Base-by-base conservation (phyloP, 768 basidiomycete genomes). In the Guyanaporus albipodus region DNA sequence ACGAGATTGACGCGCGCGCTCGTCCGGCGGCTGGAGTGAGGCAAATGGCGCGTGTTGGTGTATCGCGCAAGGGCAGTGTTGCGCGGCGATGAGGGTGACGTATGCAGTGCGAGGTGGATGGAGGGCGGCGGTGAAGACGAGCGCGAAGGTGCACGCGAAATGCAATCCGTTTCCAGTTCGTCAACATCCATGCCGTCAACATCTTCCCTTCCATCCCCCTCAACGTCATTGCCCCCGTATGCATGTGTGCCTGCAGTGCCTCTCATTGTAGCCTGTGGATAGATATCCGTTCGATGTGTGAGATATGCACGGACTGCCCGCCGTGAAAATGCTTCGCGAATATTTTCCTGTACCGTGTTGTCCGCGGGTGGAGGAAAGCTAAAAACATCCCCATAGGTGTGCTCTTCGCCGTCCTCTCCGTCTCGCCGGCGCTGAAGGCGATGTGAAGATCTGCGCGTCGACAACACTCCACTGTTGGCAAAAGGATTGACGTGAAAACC, bases 341-440 rank as follows among this genome's bases (percentile, higher is more conserved):
- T 75, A 49, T 81, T 77, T 57, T 73, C 71, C 61, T 83, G 82
- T 15, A 79, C 71, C 19, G 68, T 64, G 23, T 63, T 71, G 53
- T 83, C 78, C 17, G 81, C 81, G 17, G 80, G 64, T 2, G 75
- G 72, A 1, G 80, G 78, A 22, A 80, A 75, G 19, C 78, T 69
- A n/a, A 80, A 70, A 48, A 79, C 67, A 38, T 77, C 75, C 8
- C 75, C 75, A n/a, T 69, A 68, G 44, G 23, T 40, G 15, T 53
- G 32, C n/a, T 72, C 64, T 24, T 63, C 72, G 4, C 58, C 60
- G 5, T 66, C 71, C 40, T 59, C 38, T 55, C 66, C 44, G 41
- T 58, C 45, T 27, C 54, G 45, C 34, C 55, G 51, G 28, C 49
- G 46, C 53, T 57, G 21, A 36, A 50, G 23, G 48, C 58, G 58